Base-by-base conservation (phyloP, 345 rosid genomes). In the Zanthoxylum bungeanum region DNA sequence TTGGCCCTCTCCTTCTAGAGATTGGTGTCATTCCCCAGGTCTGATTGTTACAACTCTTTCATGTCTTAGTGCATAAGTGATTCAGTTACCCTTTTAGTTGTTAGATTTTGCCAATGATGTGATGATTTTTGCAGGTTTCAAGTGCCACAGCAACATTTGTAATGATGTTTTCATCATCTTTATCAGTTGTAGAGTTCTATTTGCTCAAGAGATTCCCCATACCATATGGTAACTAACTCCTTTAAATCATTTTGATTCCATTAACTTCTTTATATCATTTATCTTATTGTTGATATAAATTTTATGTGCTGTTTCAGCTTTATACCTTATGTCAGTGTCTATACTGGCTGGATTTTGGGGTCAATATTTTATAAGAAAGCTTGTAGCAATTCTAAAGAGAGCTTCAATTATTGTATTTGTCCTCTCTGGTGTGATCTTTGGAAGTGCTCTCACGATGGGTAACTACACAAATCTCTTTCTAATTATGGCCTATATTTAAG, bases 1-100 rank as follows among this genome's bases (percentile, higher is more conserved):
- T 94, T 4, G 96, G 98, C 0, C 98, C 98, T 0, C 87, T 94
- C n/a, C 91, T 94, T 34, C 92, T 94, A 14, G 98, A 94, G 82
- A 94, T 94, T 28, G 98, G 98, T 47, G 98, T 94, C 79, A 92
- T 86, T 66, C 98, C 98, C 0, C 97, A 92, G 92, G 98, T 90
- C 58, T 9, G 65, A 36, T 21, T 47, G 2, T 16, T 44, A 14
- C 12, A 60, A 60, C 1, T n/a, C n/a, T n/a, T n/a, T n/a, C n/a
- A n/a, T n/a, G n/a, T n/a, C n/a, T n/a, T n/a, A n/a, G 19, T 27
- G 36, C 40, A 63, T n/a, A 9, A 6, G 4, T 36, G 24, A 10
- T 36, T 25, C 65, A 60, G n/a, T n/a, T n/a, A n/a, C n/a, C n/a
- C n/a, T n/a, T n/a, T n/a, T n/a, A n/a, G n/a, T n/a, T n/a, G n/a